phyloP scores from a whole-genome alignment of 1,284 basidiomycete species.

The Cutaneotrichosporon mucoides region DNA sequence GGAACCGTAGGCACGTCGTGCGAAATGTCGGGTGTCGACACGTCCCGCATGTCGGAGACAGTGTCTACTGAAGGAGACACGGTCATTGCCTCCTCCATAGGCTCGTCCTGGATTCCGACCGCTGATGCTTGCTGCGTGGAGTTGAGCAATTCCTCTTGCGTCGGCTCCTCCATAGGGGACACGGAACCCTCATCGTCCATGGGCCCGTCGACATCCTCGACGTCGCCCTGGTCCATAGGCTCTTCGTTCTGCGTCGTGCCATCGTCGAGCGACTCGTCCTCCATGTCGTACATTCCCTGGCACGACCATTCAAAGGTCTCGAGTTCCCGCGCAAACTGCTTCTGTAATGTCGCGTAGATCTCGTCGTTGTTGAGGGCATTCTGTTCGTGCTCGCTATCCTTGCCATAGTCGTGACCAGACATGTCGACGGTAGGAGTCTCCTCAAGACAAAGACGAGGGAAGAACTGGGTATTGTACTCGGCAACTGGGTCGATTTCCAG shows the following conservation, averaged over 20 bases:
- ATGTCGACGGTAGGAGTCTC: slow-evolving; percentile 67
- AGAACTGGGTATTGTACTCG: slow-evolving; percentile 94
- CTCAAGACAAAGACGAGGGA: slow-evolving; percentile 93
- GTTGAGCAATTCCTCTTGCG: not conserved
- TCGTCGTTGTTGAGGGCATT: slow-evolving; percentile 37
- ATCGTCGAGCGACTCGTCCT: slow-evolving; percentile 7
- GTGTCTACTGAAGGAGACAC: not conserved
- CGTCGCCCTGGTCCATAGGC: not conserved
- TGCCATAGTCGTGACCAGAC: slow-evolving; percentile 31
- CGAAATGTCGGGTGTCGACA: slow-evolving; percentile 1
- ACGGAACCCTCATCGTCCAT: not conserved
- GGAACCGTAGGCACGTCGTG: not conserved
- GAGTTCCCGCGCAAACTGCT: slow-evolving; percentile 29
- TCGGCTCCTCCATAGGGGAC: not conserved
- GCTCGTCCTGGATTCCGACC: not conserved
- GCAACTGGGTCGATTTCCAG: slow-evolving; percentile 88
- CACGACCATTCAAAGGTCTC: slow-evolving; percentile 38
- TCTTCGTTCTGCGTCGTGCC: not conserved
- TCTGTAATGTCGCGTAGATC: slow-evolving; percentile 31
- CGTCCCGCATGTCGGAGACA: not conserved
- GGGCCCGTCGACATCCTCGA: not conserved
- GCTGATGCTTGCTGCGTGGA: too few relatives aligned
- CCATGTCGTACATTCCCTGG: slow-evolving; percentile 8
- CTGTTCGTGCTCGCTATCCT: slow-evolving; percentile 14
- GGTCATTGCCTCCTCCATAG: not conserved